phyloP scores from a whole-genome alignment of 164 flowering plant genomes.

The Vitis labrusca region DNA sequence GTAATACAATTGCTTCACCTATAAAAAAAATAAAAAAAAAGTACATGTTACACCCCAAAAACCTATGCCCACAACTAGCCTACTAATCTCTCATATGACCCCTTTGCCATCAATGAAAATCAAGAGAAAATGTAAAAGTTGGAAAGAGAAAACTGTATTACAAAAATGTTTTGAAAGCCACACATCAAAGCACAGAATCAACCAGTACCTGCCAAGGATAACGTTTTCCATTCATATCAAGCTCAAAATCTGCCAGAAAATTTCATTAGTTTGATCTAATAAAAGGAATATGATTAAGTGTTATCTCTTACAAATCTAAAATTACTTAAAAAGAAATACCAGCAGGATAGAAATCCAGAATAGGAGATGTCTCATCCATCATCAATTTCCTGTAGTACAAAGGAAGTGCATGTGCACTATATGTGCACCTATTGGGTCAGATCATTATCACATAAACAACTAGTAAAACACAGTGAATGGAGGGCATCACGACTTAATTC shows the following conservation, averaged over 20 bases:
- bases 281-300: neutral
- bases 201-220: slow-evolving; percentile 54
- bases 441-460: neutral
- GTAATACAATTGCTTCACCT: no score
- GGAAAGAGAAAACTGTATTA: no score
- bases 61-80: no score
- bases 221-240: slow-evolving; percentile 58
- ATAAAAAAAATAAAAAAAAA: no score
- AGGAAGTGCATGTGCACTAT: slow-evolving; percentile 69
- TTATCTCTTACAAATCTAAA: neutral
- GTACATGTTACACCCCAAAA: no score
- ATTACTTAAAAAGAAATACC: slow-evolving; percentile 27
- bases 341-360: slow-evolving; percentile 57
- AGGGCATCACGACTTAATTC: no score
- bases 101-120: no score
- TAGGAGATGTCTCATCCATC: slow-evolving; percentile 53
- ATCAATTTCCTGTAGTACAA: slow-evolving; percentile 44
- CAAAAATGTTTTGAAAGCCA: neutral
- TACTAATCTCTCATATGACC: no score
- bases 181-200: neutral
- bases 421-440: slow-evolving; percentile 10
- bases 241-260: slow-evolving; percentile 49
- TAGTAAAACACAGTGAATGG: no score
- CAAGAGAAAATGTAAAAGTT: neutral
- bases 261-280: neutral